Percentiles rank a stretch among this genome's conserved stretches.
These are phyloP conservation scores for Aphanomyces astaci DNA, from an alignment of 352 stramenopile species.

Conservation along the genomic window DNA sequence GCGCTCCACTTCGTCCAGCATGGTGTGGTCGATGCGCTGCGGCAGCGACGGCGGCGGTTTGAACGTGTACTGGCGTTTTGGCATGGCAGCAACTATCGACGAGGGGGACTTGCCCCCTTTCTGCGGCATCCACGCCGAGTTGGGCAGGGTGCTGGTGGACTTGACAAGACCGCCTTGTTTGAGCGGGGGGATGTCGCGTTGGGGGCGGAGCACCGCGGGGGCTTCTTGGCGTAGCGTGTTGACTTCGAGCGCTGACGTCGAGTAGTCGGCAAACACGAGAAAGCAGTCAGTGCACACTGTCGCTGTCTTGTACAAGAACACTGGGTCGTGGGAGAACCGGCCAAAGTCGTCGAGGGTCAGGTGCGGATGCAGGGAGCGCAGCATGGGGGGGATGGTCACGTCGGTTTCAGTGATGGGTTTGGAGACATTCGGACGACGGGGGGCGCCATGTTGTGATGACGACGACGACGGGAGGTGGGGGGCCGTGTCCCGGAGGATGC, in stretches of 20 bases:
- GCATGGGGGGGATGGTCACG: constrained; percentile 86
- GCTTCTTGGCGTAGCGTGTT: constrained; percentile 57
- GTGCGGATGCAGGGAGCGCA: constrained; percentile 85
- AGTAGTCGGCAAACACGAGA: constrained; percentile 89
- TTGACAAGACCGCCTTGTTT: constrained; percentile 26
- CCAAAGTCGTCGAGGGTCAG: constrained; percentile 78
- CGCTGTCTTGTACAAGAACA: constrained; percentile 92
- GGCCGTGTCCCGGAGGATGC: constrained; percentile 52
- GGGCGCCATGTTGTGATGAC: too few relatives aligned
- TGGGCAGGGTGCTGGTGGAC: constrained; percentile 35
- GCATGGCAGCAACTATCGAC: constrained; percentile 9
- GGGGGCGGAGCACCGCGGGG: constrained; percentile 55
- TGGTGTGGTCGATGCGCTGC: constrained; percentile 15
- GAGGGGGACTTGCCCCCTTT: constrained; percentile 43
- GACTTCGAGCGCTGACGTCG: constrained; percentile 55
- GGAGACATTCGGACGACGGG: constrained; percentile 24
- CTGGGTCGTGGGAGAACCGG: constrained; percentile 84
- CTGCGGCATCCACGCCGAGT: constrained; percentile 27
- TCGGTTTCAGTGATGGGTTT: constrained; percentile 40
- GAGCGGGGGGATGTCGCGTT: constrained; percentile 43
- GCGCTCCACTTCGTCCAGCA: constrained; percentile 1
- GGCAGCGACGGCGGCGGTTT: constrained; percentile 11
- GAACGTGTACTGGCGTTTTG: constrained; percentile 23
- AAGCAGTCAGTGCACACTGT: constrained; percentile 90
- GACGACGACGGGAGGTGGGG: background rate